These are phyloP conservation scores for Thielaviopsis musarum DNA, from an alignment of 2,329 filamentous ascomycete species.

Conservation along the genomic window DNA sequence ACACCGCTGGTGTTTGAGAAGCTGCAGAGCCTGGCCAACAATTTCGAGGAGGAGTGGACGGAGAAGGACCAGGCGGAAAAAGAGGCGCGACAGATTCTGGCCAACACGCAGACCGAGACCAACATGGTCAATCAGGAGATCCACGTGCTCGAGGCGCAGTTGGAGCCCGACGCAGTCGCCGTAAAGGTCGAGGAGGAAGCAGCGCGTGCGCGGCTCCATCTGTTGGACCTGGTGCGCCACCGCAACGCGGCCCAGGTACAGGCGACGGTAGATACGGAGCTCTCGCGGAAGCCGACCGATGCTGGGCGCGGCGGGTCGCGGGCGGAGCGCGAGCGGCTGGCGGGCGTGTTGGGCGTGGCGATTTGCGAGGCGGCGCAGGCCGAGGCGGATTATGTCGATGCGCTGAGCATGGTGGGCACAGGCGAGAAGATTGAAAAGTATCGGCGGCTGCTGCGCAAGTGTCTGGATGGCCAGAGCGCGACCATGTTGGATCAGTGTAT, in stretches of 20 bases:
- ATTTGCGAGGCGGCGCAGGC: slow-evolving; percentile 43
- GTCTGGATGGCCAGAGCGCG: slow-evolving; percentile 47
- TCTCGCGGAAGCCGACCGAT: slow-evolving; percentile 28
- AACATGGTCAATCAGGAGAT: slow-evolving; percentile 42
- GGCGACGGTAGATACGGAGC: slow-evolving; percentile 27
- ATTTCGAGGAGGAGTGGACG: slow-evolving; percentile 57
- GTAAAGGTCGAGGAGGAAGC: slow-evolving; percentile 34
- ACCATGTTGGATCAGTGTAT: slow-evolving; percentile 51
- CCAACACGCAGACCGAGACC: slow-evolving; percentile 52
- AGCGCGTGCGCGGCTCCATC: slow-evolving; percentile 30
- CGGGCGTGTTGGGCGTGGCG: slow-evolving; percentile 37
- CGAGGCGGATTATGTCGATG: slow-evolving; percentile 51
- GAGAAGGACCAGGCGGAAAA: slow-evolving; percentile 56
- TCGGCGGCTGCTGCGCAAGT: slow-evolving; percentile 48
- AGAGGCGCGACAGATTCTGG: slow-evolving; percentile 48
- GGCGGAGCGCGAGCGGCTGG: slow-evolving; percentile 38
- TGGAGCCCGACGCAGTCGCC: slow-evolving; percentile 38
- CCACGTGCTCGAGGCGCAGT: slow-evolving; percentile 34
- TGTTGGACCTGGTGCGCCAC: slow-evolving; percentile 31
- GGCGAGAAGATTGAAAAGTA: slow-evolving; percentile 62
- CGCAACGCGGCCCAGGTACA: slow-evolving; percentile 37
- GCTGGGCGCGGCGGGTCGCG: slow-evolving; percentile 14
- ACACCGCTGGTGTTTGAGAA: slow-evolving; percentile 54
- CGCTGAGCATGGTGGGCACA: slow-evolving; percentile 50
- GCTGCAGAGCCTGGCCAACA: slow-evolving; percentile 50